Base-by-base conservation (phyloP, 352 stramenopile genomes). In the Phytophthora ohioensis region DNA sequence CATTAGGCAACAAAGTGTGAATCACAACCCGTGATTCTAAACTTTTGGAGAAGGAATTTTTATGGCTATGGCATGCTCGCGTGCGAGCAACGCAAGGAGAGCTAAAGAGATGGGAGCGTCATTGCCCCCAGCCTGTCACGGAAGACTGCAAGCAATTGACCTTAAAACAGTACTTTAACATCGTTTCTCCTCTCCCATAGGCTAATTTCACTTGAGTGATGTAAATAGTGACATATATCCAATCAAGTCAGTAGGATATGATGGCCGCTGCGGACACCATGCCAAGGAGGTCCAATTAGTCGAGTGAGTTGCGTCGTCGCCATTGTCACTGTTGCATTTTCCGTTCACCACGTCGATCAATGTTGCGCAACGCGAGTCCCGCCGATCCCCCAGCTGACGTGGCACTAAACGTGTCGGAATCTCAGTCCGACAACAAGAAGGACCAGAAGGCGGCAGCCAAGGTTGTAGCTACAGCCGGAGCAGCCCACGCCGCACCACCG, bases 281-380 rank as follows among this genome's bases (percentile, higher is more conserved):
- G 39, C 27, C 38, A 31, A 51, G 31, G 15, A 62, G 41, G 10
- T 15, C 34, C 34, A 12, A 12, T 51, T 63, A 55, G 53, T 64
- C 31, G 38, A 70, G 36, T 54, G 3, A 27, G 39, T 45, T 38
- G 13, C 15, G 31, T 21, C 21, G 27, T 39, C 27, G 39, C 57
- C 63, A 70, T 4, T 70, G 32, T 59, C 63, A 7, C 39, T 27
- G 21, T 27, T 27, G 21, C 21, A 27, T 60, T 47, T 66, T 47
- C 55, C 64, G 43, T 35, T 38, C 31, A n/a, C 2, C 15, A 10
- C 13, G n/a, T 30, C 27, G 34, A 9, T 8, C 43, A 43, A 72
- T 72, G 64, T 41, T 72, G 49, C 57, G 64, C 42, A 72, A 62
- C 27, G 39, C 48, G 4, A 72, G 63, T 39, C 17, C 35, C 11